Base-by-base conservation (phyloP, 306 rosid species). In the Prunus mongolica region DNA sequence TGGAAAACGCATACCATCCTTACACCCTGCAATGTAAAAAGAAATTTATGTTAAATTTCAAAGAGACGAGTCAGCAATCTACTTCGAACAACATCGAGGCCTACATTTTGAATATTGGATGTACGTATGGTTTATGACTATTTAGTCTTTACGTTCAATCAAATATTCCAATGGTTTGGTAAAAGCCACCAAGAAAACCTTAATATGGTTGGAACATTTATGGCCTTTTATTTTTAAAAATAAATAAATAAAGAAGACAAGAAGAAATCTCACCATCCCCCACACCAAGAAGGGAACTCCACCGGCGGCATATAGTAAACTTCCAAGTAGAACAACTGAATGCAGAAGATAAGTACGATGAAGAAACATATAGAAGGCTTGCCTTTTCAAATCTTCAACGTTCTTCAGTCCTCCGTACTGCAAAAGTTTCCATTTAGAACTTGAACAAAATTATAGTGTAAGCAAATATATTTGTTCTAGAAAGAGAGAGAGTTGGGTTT, bases 271-370 rank as follows among this genome's bases (percentile, higher is more conserved):
- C 87, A 93, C 98, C 97, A 93, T 83, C 82, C 93, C 96, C 98
- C 98, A 93, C 16, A 86, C 96, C 70, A 93, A 28, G 83, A 82
- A 93, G 63, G 98, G 97, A 69, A 93, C 78, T 63, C 97, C 98
- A 71, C 97, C 97, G 11, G 86, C 3, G 24, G 81, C 84, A 84
- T 84, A 89, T 18, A 93, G 81, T 69, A 93, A 77, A 75, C 77
- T 85, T 71, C 88, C 97, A 62, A 93, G 8, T 38, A 38, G 85
- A 55, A 93, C 89, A 89, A 93, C 67, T 20, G 96, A 93, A 64
- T 91, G 98, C 58, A 87, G 57, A 79, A 91, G 65, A 76, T 88
- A 89, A 60, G 90, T 89, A 66, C 61, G 89, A 68, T 84, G 64
- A 20, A 91, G 52, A 58, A 93, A 91, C 82, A 80, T 84, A 78